Base-by-base conservation (phyloP, 1,284 basidiomycete genomes). In the Boletus smithii region DNA sequence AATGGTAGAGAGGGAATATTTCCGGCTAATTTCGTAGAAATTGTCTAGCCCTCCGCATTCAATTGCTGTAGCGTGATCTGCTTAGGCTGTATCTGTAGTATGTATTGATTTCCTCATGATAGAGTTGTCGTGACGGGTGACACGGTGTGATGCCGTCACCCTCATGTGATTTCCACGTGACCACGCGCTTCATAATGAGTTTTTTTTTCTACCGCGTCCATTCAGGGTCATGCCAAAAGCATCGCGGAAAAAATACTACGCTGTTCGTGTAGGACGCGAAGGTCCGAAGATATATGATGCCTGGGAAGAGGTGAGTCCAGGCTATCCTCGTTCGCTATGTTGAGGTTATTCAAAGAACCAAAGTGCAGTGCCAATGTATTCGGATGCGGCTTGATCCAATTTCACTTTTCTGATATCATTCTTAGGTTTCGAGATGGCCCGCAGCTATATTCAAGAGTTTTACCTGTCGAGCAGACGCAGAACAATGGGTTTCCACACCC, bases 11-110 rank as follows among this genome's bases (percentile, higher is more conserved):
- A 74, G 51, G 81, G 81, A 0, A 73, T 78, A 44, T 84, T 83
- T 59, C 81, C 81, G 18, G 81, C 81, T 10, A 83, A 83, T 57
- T 83, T 83, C 53, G 79, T 83, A 17, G 79, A 84, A 58, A 57
- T 83, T 48, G 69, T 74, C 29, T 79, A 58, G 50, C 23, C 10
- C 17, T 35, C 18, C 5, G 33, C 22, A 37, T 30, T 34, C 7
- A 5, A 26, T 29, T 42, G 6, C 30, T 46, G 47, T 46, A 34
- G 38, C 31, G 14, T 57, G 34, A 44, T 41, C n/a, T 54, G 14
- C 10, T 35, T 7, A 8, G 16, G n/a, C 11, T 46, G 26, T 42
- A 34, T 36, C 9, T 41, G 7, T n/a, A 10, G n/a, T n/a, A n/a
- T 58, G 31, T 43, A 36, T 37, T 29, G 11, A n/a, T 22, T 27